Evolutionary conservation across 1,139 yeast genomes (phyloP), one percentile per base, ranked within the genome.

Genomic region (Blastobotrys aristatus): DNA sequence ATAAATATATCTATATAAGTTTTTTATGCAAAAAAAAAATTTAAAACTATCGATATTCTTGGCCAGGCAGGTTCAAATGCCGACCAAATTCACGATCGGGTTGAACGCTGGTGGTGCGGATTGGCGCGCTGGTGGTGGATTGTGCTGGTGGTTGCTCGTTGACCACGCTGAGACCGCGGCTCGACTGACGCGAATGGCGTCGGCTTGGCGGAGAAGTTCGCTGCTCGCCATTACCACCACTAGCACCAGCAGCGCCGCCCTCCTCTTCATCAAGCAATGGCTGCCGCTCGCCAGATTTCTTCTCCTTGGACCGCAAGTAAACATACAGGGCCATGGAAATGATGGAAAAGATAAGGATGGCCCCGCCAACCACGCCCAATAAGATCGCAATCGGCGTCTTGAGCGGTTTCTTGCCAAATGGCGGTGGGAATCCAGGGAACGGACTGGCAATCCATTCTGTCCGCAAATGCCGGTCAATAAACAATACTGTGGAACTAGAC

Each of bases 401-500:
- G 44, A 69, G 52, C 16, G 66, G 67, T 13, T 65, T 65, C 32
- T 46, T 26, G 10, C 16, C 18, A 29, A 26, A n/a, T 11, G 33
- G 33, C 5, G 49, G 42, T 16, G 53, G 37, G 22, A 60, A 50
- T n/a, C 65, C 64, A 8, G 52, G 52, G 11, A 46, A 39, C 7
- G 54, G 51, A 5, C 42, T 48, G 22, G 49, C 40, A 14, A 86
- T 64, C 96, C 97, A 88, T 2, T 64, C 62, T 4, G 83, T 76
- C 10, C 77, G 70, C 14, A 82, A 68, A 4, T 92, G 90, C 46
- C 80, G 71, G 57, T 89, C 96, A 29, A 88, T 71, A 17, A 84
- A 66, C 50, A 87, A 77, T 1, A 89, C 79, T 50, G 96, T 87
- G 2, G 67, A 48, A 10, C 24, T 7, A 6, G 38, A 14, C 7